A percentile compares a stretch with the other conserved stretches of the same genome.
phyloP scores from a whole-genome alignment of 1,139 yeast species.

The Kodamaea arcana region DNA sequence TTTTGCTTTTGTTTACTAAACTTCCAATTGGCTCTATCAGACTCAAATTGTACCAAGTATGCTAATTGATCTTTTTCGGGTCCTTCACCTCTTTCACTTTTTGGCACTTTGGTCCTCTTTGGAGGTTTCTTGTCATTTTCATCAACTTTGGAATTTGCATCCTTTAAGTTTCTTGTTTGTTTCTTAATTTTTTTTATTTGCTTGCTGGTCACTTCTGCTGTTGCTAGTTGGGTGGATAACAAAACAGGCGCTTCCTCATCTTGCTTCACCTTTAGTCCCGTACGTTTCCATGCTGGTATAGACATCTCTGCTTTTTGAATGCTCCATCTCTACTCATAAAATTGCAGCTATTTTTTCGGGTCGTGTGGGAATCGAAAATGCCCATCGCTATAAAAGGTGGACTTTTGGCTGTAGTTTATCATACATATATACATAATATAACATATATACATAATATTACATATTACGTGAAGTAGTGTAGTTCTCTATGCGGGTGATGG shows the following conservation, averaged over 20 bases:
- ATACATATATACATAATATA: too few relatives aligned
- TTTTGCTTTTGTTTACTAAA: constrained; percentile 92
- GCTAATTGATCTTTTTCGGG: constrained; percentile 79
- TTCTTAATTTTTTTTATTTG: constrained; percentile 45
- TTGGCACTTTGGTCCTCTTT: constrained; percentile 73
- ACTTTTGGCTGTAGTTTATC: too few relatives aligned
- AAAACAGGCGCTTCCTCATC: constrained; percentile 38
- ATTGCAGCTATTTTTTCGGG: too few relatives aligned
- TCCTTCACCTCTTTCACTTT: constrained; percentile 66
- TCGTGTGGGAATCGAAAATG: too few relatives aligned
- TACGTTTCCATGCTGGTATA: constrained; percentile 89
- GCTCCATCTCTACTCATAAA: too few relatives aligned
- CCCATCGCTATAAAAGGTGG: too few relatives aligned
- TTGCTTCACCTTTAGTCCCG: constrained; percentile 63
- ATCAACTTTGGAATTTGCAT: constrained; percentile 12
- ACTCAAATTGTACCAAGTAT: constrained; percentile 63
- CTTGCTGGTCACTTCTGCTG: constrained; percentile 43
- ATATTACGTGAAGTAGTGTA: too few relatives aligned
- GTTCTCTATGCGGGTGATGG: constrained; percentile 2
- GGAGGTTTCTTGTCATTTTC: constrained; percentile 51
- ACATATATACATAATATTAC: too few relatives aligned
- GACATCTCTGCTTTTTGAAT: constrained; percentile 15
- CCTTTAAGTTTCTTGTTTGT: constrained; percentile 28
- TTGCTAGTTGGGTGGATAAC: constrained; percentile 40
- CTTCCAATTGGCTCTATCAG: constrained; percentile 72